Evolutionary conservation across 1,284 basidiomycete genomes (phyloP), one percentile per base, ranked within the genome.

Genomic region (Malassezia equina): DNA sequence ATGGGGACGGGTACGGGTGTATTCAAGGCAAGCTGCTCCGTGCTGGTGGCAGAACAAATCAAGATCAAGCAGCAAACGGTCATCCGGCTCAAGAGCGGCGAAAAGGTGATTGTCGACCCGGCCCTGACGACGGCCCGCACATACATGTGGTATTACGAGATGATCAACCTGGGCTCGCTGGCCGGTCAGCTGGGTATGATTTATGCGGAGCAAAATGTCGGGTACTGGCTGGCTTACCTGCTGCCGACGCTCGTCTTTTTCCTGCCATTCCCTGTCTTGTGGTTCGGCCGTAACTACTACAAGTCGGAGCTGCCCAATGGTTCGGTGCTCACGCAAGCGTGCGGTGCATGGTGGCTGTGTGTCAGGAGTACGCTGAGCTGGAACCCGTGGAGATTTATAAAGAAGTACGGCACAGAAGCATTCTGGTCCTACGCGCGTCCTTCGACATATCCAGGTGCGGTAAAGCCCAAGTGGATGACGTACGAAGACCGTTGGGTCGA

Each of bases 371-470:
- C 63, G 12, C 76, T 71, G 66, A 64, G 67, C n/a, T 55, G 64
- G 43, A 76, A 77, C 64, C 77, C 78, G 7, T 49, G 66, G 40
- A 46, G 43, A 12, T 63, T 64, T n/a, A 29, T 53, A 42, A 64
- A 64, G 51, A 61, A 66, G 54, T 71, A 73, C 60, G 81, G 76
- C 15, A 79, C 81, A 0, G 66, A 78, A 27, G 83, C 83, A 63
- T 88, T 90, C 77, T 91, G 88, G 88, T 84, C 88, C 48, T 77
- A 67, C 42, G 85, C 80, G 3, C 87, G 86, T 73, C 86, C 86
- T 7, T 66, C 66, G 17, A 66, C 73, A 50, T 69, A 76, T 49
- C 42, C 59, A 23, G 71, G 61, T 13, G 49, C 58, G 19, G 59
- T 67, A 47, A 66, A 64, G 42, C 77, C 76, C 0, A 15, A 46